A percentile compares a stretch with the other conserved stretches of the same genome.
These are phyloP conservation scores for Yarrowia porcina DNA, from an alignment of 805 yeast genomes.

Conservation along the genomic window DNA sequence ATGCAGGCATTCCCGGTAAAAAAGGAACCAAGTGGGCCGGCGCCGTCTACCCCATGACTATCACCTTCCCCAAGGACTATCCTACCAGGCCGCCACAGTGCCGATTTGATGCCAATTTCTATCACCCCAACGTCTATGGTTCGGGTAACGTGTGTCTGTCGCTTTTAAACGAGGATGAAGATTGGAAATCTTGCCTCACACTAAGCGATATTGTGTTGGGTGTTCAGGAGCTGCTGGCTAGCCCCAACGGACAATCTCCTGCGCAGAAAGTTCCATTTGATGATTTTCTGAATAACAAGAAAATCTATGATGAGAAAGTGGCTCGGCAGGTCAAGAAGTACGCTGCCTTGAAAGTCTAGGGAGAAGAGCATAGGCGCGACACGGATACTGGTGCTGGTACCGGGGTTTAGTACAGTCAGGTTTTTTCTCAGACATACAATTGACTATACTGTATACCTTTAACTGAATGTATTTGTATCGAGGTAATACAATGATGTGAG, in stretches of 20 bases:
- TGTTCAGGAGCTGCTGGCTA: conserved; percentile 81
- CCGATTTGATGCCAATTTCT: conserved; percentile 81
- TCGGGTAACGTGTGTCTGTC: conserved; percentile 94
- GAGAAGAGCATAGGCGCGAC: too few relatives aligned
- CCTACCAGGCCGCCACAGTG: conserved; percentile 97
- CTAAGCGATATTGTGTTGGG: conserved; percentile 86
- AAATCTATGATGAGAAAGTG: conserved; percentile 70
- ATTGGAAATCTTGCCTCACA: conserved; percentile 97
- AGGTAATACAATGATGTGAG: too few relatives aligned
- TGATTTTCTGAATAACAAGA: conserved; percentile 59
- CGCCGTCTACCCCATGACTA: conserved; percentile 79
- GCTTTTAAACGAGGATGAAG: conserved; percentile 90
- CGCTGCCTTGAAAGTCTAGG: conserved; percentile 37
- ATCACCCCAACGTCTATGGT: conserved; percentile 97
- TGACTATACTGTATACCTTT: too few relatives aligned
- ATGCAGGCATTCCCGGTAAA: conserved; percentile 95
- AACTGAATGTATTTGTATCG: too few relatives aligned
- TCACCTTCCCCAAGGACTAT: conserved; percentile 79
- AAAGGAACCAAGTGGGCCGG: conserved; percentile 81
- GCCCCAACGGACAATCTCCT: conserved; percentile 93
- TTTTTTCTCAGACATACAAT: too few relatives aligned
- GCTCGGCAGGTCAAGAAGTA: conserved; percentile 75
- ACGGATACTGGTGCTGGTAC: too few relatives aligned
- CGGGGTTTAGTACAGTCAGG: too few relatives aligned
- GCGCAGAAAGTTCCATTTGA: conserved; percentile 93